Conservation (phyloP, 257 asterid genomes). For the Voacanga thouarsii region DNA sequence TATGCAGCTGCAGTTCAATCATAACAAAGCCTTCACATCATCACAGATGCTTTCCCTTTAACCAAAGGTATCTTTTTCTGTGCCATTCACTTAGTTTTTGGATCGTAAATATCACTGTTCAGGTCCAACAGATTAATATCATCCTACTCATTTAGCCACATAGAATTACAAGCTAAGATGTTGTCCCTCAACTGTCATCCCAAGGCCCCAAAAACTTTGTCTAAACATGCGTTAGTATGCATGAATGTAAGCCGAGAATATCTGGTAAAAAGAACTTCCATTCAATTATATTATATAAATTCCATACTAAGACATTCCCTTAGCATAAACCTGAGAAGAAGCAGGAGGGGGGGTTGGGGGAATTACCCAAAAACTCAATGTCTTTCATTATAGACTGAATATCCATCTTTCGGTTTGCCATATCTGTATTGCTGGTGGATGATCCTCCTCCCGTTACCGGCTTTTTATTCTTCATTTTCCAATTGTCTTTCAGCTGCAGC, state of each 20-base stretch:
- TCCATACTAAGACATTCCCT: background rate
- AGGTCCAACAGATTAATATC: background rate
- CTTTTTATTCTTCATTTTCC: conserved; percentile 17
- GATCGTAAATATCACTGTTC: background rate
- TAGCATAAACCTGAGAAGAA: background rate
- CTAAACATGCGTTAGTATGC: background rate
- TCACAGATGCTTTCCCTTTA: background rate
- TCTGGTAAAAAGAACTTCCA: no score
- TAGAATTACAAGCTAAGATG: background rate
- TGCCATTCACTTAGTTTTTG: no score
- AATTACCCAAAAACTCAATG: conserved; percentile 51
- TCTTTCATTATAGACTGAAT: conserved; percentile 60
- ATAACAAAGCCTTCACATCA: no score
- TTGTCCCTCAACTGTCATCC: background rate
- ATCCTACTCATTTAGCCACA: background rate
- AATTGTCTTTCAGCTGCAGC: background rate
- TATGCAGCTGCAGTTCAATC: background rate
- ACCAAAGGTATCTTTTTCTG: background rate
- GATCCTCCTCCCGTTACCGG: conserved; percentile 4
- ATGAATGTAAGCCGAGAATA: background rate
- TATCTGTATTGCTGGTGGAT: conserved; percentile 19
- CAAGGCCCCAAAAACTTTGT: background rate
- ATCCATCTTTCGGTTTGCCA: conserved; percentile 36
- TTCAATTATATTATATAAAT: background rate
- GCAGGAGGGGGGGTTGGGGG: no score